A percentile compares a stretch with the other conserved stretches of the same genome.
These are phyloP conservation scores for Alternaria postmessia DNA, from an alignment of 2,329 filamentous ascomycete genomes.

Conservation along the genomic window DNA sequence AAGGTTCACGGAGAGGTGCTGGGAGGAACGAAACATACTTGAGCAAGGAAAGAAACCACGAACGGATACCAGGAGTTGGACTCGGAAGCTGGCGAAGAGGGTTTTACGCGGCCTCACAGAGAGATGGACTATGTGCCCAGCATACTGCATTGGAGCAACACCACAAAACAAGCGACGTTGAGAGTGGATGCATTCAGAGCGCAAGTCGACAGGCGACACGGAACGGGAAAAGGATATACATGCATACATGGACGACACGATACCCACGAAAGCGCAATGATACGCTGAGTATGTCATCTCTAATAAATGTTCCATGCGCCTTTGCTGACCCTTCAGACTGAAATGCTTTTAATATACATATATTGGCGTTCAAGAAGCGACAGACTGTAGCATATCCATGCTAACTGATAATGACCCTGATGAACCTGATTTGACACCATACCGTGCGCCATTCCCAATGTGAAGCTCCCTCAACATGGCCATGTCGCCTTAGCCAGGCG, in stretches of 20 bases:
- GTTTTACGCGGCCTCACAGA: neutral
- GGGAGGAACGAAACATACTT: constrained; percentile 79
- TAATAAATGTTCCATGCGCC: neutral
- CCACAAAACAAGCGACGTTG: neutral
- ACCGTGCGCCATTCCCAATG: neutral
- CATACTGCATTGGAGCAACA: neutral
- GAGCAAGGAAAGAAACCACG: constrained; percentile 11
- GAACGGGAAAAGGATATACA: neutral
- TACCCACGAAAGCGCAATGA: constrained; percentile 25
- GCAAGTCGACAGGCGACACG: neutral
- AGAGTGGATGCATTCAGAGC: neutral
- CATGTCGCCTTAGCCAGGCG: neutral
- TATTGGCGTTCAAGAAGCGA: neutral
- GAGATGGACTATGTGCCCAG: neutral
- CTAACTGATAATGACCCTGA: neutral
- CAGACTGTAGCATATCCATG: neutral
- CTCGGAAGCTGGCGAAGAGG: neutral
- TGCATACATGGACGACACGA: constrained; percentile 18
- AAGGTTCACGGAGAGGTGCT: constrained; percentile 87
- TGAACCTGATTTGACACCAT: neutral
- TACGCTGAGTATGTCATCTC: constrained; percentile 31
- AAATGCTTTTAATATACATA: constrained; percentile 5
- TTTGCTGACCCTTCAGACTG: constrained; percentile 25
- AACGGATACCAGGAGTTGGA: neutral
- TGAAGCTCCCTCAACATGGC: neutral